phyloP scores from a whole-genome alignment of 2,329 filamentous ascomycete species.

The Epichloe gansuensis region DNA sequence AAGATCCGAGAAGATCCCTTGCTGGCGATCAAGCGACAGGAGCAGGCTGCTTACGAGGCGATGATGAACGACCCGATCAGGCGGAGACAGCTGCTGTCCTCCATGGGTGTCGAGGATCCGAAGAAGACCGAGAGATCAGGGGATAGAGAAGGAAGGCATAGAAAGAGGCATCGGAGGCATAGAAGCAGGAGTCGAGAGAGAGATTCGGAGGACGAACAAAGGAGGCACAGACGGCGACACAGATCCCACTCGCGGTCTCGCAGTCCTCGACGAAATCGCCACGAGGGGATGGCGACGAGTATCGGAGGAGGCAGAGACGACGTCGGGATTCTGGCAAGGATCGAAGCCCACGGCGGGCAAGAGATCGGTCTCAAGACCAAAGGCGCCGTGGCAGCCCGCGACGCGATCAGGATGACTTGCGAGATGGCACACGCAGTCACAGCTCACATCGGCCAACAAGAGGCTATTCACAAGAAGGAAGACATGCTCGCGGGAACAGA shows the following conservation, averaged over 20 bases:
- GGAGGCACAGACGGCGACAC: slow-evolving; percentile 24
- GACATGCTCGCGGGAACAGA: slow-evolving; percentile 2
- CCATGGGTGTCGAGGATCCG: slow-evolving; percentile 44
- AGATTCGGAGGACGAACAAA: not conserved
- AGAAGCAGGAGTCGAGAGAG: slow-evolving; percentile 7
- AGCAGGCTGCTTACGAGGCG: slow-evolving; percentile 67
- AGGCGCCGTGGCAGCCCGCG: slow-evolving; percentile 5
- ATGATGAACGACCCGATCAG: slow-evolving; percentile 69
- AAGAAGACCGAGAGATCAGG: slow-evolving; percentile 28
- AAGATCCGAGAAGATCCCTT: slow-evolving; percentile 90
- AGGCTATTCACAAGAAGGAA: slow-evolving; percentile 8
- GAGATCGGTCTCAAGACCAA: slow-evolving; percentile 11
- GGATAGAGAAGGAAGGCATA: slow-evolving; percentile 19
- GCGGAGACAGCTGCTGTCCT: slow-evolving; percentile 53
- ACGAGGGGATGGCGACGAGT: slow-evolving; percentile 12
- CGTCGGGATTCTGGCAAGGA: slow-evolving; percentile 15
- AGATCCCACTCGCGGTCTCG: slow-evolving; percentile 35
- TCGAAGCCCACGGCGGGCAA: slow-evolving; percentile 9
- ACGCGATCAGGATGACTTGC: not conserved
- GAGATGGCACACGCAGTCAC: not conserved
- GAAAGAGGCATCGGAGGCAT: slow-evolving; percentile 2
- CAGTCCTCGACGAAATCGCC: slow-evolving; percentile 25
- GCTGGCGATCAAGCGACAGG: slow-evolving; percentile 84
- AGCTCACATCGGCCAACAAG: not conserved
- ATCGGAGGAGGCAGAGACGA: slow-evolving; percentile 8